Base-by-base conservation (phyloP, 768 basidiomycete species). In the Psilocybe cyanescens region DNA sequence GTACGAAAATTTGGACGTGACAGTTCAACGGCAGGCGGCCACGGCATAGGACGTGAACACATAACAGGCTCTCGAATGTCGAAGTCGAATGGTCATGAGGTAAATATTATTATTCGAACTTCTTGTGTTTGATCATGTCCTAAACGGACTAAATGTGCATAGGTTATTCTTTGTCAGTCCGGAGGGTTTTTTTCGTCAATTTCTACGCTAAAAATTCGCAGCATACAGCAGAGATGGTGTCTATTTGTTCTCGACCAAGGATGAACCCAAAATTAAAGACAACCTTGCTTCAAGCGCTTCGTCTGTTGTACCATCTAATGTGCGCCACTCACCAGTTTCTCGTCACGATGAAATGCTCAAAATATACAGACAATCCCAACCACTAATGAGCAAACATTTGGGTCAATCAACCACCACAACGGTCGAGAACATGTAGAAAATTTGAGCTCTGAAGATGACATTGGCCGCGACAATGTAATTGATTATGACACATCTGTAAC, bases 51-150 rank as follows among this genome's bases (percentile, higher is more conserved):
- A 45, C 67, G 70, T 17, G 86, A 87, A n/a, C 88, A 92, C 69
- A 85, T 93, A 50, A 92, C 90, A 33, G 91, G 91, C 17, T 83
- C 84, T n/a, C 80, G 87, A 45, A 88, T 93, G 81, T 87, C 90
- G 14, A 67, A 78, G 31, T 77, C 76, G 52, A 92, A 90, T 73
- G 90, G 90, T 19, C 86, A 94, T 68, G 91, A 94, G 77, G 92
- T 92, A 65, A 11, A 44, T 12, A 12, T 44, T 44, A 24, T 24
- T 57, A 73, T 46, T 24, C 57, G 28, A 5, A 37, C 63, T 46
- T 41, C 24, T 24, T 24, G 35, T 39, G 48, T 19, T 11, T 55
- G 28, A 8, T 47, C 33, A 28, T 9, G 51, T 46, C 16, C 24
- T 57, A 45, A 31, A 47, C 49, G 30, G 31, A 45, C 62, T 16